Percentiles rank a stretch among this genome's conserved stretches.
phyloP scores from a whole-genome alignment of 108 stramenopile genomes.

The Nannochloropsis gaditana region DNA sequence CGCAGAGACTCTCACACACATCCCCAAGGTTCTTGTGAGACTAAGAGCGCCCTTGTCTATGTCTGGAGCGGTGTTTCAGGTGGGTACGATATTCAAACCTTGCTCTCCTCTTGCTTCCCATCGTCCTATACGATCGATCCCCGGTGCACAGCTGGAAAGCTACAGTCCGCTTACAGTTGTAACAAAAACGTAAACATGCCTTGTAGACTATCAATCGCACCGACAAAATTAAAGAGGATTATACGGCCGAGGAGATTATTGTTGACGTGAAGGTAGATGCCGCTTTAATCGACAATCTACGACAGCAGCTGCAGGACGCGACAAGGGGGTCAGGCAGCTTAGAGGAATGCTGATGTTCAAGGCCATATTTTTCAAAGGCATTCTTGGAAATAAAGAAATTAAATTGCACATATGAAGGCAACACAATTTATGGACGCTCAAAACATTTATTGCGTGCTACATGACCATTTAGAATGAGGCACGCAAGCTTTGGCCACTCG shows the following conservation, averaged over 20 bases:
- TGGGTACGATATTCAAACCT: neutral
- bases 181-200: neutral
- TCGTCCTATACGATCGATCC: too few species aligned
- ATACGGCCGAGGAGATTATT: neutral
- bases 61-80: neutral
- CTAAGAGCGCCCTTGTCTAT: neutral
- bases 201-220: neutral
- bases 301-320: neutral
- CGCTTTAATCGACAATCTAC: neutral
- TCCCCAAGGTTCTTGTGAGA: neutral
- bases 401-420: too few species aligned
- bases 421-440: too few species aligned
- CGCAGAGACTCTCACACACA: conserved; percentile 27
- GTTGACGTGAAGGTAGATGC: neutral
- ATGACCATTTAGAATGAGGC: too few species aligned
- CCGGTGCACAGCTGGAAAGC: too few species aligned
- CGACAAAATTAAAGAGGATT: neutral
- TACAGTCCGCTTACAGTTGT: neutral
- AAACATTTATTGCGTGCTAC: too few species aligned
- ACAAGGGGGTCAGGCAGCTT: neutral
- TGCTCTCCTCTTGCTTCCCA: too few species aligned
- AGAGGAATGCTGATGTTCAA: neutral
- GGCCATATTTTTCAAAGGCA: too few species aligned
- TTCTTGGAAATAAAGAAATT: too few species aligned
- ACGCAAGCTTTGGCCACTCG: too few species aligned